Evolutionary conservation across 2,329 filamentous ascomycete species (phyloP), one percentile per base, ranked within the genome.

Genomic region (Phyllosticta citrichinensis): DNA sequence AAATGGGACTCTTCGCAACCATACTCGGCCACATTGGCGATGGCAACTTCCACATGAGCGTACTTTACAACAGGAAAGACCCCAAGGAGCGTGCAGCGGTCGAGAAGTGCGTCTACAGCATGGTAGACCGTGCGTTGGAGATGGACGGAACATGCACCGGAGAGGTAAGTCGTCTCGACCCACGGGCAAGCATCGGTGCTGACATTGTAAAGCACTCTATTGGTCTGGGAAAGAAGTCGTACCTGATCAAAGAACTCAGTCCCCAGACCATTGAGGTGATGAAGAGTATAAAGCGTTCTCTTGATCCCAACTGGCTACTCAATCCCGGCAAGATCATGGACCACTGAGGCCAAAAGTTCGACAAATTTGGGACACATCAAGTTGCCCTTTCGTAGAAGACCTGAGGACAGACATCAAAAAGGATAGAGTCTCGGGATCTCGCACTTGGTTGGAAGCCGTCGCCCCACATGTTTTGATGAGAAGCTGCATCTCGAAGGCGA

Each of bases 101-200:
- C 1, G 89, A 94, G 71, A 81, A 80, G 60, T 91, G 89, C 65
- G 90, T 97, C 55, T 86, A 92, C 70, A 87, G 91, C 67, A 96
- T 97, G 91, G 90, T 96, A 20, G 83, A 88, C 66, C 83, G 90
- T n/a, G 92, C 91, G 2, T 74, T 97, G 24, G 89, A 93, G 65
- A 96, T 97, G 91, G 92, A 96, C 63, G 91, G 92, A 1, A 96
- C 91, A 5, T 94, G 89, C 72, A 95, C 91, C 69, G 91, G 91
- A 27, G 91, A 96, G 73, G 59, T 61, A 57, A 9, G 59, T 56
- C 19, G 6, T 53, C 51, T 24, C 20, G 20, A 53, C 14, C 14
- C 2, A 17, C 9, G 3, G n/a, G 14, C 12, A 12, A 24, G 4
- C 19, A 53, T 53, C n/a, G 5, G 6, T 8, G 19, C 25, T 35